Percentiles rank a stretch among this genome's conserved stretches.
These are phyloP conservation scores for Metarhizium anisopliae DNA, from an alignment of 2,329 filamentous ascomycete species.

Conservation along the genomic window DNA sequence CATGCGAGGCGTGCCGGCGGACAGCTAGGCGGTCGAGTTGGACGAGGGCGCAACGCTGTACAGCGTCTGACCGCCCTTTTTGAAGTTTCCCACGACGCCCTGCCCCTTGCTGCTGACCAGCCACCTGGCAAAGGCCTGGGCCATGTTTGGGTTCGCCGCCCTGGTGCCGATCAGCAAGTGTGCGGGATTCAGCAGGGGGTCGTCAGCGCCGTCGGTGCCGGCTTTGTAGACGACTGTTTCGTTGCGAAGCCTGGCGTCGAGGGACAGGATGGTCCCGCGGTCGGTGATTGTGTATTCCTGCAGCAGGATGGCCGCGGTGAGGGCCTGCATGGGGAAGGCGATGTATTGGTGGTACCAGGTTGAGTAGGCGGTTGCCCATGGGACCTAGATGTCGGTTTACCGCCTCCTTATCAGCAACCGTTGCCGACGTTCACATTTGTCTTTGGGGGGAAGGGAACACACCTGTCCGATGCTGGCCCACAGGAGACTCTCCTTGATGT, in stretches of 20 bases:
- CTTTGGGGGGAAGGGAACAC: not conserved
- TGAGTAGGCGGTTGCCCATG: constrained; percentile 32
- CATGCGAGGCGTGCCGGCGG: too few relatives aligned
- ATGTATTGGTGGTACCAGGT: constrained; percentile 39
- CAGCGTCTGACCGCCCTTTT: constrained; percentile 26
- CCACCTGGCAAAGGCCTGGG: constrained; percentile 30
- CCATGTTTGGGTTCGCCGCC: constrained; percentile 23
- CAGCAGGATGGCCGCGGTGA: constrained; percentile 30
- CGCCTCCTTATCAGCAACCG: not conserved
- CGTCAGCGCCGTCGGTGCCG: constrained; percentile 23
- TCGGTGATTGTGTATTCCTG: constrained; percentile 39
- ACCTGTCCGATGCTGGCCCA: constrained; percentile 37
- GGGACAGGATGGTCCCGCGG: constrained; percentile 32
- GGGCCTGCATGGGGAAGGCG: constrained; percentile 34
- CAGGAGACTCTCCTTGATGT: constrained; percentile 36
- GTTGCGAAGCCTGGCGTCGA: constrained; percentile 22
- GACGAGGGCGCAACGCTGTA: constrained; percentile 25
- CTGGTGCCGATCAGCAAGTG: constrained; percentile 29
- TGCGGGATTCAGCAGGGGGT: constrained; percentile 33
- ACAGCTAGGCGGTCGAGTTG: not conserved
- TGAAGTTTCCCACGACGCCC: constrained; percentile 25
- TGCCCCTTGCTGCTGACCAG: constrained; percentile 27
- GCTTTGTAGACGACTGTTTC: constrained; percentile 27
- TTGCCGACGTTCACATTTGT: too few relatives aligned
- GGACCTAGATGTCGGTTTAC: constrained; percentile 12